Base-by-base conservation (phyloP, 306 rosid genomes). In the Crotalaria pallida region DNA sequence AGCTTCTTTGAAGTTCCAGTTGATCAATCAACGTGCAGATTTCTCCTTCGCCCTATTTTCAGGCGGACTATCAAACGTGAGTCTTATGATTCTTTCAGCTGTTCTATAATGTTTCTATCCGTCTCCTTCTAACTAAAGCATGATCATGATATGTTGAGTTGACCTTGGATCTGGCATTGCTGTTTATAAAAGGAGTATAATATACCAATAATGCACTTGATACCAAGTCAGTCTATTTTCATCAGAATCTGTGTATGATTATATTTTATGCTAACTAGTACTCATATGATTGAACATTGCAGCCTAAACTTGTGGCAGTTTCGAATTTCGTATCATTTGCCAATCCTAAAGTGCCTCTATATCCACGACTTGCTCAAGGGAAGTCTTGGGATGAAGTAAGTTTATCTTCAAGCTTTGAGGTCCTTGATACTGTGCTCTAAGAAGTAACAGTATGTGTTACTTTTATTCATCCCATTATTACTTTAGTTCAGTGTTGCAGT, bases 341-440 rank as follows among this genome's bases (percentile, higher is more conserved):
- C 59, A 88, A 90, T 75, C 96, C 97, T n/a, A 90, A 88, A 45
- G 96, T 79, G 12, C 98, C 98, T 34, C 71, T 90, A 2, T 90
- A 81, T 88, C 92, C 98, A 7, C 95, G 96, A 15, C 96, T 94
- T 22, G 96, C 98, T 67, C 95, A 85, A 33, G 98, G 97, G 69
- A 94, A 87, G 63, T 83, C 86, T 56, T 94, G 98, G 98, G 82
- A 94, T 75, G 97, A 84, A 77, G 92, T 87, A 74, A 84, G 88
- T 77, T 78, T 71, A 52, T 58, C 18, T 49, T 60, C 40, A 53
- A 47, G 47, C 50, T 47, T 57, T 58, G 24, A 45, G 51, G 41
- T 65, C 10, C 34, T 63, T 80, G 19, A 43, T 58, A 50, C 74
- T 12, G 57, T 69, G 47, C 22, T 26, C 10, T n/a, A n/a, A n/a